phyloP scores from a whole-genome alignment of 2,329 filamentous ascomycete genomes.

The Cordyceps cicadae region DNA sequence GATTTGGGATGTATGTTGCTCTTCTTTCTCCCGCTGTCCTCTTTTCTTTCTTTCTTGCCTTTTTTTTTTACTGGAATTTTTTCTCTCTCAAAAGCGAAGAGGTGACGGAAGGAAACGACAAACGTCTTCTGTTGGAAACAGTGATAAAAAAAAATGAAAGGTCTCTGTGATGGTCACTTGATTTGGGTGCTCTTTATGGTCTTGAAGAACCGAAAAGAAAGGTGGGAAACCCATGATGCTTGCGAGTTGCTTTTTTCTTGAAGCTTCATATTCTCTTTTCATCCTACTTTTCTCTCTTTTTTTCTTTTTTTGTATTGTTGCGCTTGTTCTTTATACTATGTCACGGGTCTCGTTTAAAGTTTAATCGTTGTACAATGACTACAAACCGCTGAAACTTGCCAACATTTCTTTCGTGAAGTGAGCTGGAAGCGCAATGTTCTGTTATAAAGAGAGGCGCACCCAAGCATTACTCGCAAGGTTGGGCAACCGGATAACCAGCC shows the following conservation, averaged over 20 bases:
- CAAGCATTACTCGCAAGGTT: no score
- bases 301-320: conserved; percentile 3
- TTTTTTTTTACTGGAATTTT: no score
- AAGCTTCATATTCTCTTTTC: background rate
- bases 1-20: background rate
- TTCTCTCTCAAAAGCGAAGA: background rate
- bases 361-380: conserved; percentile 7
- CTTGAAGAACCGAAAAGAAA: background rate
- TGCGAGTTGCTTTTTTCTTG: background rate
- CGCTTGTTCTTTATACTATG: background rate
- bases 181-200: background rate
- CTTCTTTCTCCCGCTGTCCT: conserved; percentile 13
- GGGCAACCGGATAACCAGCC: no score
- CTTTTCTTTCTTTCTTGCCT: conserved; percentile 9
- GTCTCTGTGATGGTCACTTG: background rate
- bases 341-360: conserved; percentile 8
- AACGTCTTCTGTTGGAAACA: conserved; percentile 1
- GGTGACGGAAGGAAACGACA: background rate
- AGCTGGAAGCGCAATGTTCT: no score
- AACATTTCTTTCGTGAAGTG: background rate
- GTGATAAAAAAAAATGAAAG: background rate
- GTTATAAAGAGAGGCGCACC: no score
- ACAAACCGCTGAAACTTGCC: background rate
- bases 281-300: background rate
- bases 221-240: background rate